Evolutionary conservation across 208 protist genomes (phyloP).

Genomic region (Naegleria lovaniensis): DNA sequence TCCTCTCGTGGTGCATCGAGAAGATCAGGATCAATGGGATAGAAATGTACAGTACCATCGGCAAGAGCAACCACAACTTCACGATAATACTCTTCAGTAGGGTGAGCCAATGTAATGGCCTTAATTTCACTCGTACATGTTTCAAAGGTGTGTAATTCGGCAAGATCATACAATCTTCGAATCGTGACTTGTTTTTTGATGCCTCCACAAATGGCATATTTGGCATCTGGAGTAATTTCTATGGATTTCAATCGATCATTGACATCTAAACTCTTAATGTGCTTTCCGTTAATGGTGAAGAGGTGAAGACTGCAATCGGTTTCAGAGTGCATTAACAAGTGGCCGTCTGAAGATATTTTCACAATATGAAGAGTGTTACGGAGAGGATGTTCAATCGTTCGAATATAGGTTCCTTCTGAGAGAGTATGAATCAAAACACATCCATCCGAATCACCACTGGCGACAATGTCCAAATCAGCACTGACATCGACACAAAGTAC

Average conservation of each 20-base stretch:
- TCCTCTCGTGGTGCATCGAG: neutral
- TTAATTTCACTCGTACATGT: neutral
- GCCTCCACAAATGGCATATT: conserved; percentile 18
- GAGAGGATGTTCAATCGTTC: neutral
- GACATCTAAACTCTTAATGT: neutral
- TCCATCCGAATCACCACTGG: neutral
- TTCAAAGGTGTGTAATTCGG: conserved; percentile 13
- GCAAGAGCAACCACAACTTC: neutral
- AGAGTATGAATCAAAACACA: neutral
- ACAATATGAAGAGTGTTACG: neutral
- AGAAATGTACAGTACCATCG: neutral
- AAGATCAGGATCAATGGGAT: neutral
- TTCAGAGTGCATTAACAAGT: conserved; percentile 12
- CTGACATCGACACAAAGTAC: neutral
- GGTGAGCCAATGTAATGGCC: neutral
- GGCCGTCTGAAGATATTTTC: neutral
- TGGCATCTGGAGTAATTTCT: neutral
- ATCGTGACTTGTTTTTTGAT: neutral
- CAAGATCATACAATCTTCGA: neutral
- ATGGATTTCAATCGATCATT: neutral
- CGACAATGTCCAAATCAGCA: conserved; percentile 10
- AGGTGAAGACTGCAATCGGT: neutral
- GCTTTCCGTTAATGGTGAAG: neutral
- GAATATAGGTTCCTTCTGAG: neutral
- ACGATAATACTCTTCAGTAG: neutral